Percentiles rank a stretch among this genome's conserved stretches.
phyloP scores from a whole-genome alignment of 306 rosid genomes.

The Cicer cuneatum region DNA sequence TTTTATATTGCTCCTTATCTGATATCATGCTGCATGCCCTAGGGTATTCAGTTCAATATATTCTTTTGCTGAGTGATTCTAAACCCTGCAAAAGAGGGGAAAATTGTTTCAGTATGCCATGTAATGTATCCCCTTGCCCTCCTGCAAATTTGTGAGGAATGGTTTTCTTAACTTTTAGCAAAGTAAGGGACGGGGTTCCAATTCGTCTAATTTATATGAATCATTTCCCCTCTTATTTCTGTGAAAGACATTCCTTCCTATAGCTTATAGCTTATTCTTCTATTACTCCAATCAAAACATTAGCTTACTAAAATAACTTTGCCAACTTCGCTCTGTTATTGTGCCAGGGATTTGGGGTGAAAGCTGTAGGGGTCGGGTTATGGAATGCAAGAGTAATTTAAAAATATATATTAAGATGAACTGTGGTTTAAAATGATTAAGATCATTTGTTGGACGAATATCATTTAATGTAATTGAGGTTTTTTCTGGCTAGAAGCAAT shows the following conservation, averaged over 20 bases:
- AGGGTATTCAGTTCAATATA: background rate
- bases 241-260: background rate
- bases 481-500: background rate
- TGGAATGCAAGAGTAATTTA: slow-evolving; percentile 8
- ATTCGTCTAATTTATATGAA: slow-evolving; percentile 7
- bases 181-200: background rate
- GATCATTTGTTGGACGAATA: slow-evolving; percentile 8
- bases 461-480: background rate
- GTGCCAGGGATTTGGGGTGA: slow-evolving; percentile 11
- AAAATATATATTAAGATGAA: background rate
- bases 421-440: slow-evolving; percentile 14
- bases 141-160: slow-evolving; percentile 13
- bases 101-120: slow-evolving; percentile 12
- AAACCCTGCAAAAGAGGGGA: background rate
- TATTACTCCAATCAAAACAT: slow-evolving; percentile 14
- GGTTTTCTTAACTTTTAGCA: background rate
- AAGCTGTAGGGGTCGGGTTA: slow-evolving; percentile 23
- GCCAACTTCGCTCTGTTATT: slow-evolving; percentile 16
- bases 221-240: slow-evolving; percentile 9
- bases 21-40: slow-evolving; percentile 22
- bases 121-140: slow-evolving; percentile 18
- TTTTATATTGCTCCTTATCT: slow-evolving; percentile 20
- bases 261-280: background rate
- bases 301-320: background rate
- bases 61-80: slow-evolving; percentile 21